phyloP scores from a whole-genome alignment of 257 asterid species.

The Fraxinus quadrangulata region DNA sequence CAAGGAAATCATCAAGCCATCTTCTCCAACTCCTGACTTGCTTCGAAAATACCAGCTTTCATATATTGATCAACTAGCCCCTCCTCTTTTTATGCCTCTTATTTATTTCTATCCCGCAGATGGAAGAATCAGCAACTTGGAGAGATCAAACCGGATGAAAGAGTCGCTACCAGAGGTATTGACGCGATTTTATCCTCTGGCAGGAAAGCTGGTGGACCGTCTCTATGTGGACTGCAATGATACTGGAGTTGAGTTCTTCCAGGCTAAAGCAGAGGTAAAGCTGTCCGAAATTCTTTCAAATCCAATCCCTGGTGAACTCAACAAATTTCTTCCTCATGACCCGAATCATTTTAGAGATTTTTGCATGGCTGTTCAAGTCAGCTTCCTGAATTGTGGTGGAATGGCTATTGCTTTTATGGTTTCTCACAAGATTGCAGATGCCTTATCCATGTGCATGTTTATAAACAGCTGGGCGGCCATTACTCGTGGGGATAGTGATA shows the following conservation, averaged over 20 bases:
- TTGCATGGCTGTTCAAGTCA: constrained; percentile 36
- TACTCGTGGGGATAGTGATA: constrained; percentile 6
- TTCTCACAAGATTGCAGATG: constrained; percentile 52
- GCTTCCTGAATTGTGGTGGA: constrained; percentile 46
- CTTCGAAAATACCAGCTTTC: constrained; percentile 36
- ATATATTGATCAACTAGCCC: constrained; percentile 48
- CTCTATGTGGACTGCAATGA: constrained; percentile 45
- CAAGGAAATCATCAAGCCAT: constrained; percentile 41
- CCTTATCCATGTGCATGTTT: constrained; percentile 27
- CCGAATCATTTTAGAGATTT: background rate
- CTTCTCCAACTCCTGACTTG: constrained; percentile 36
- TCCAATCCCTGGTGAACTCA: constrained; percentile 33
- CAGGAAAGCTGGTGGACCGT: constrained; percentile 39
- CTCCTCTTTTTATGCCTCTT: constrained; percentile 42
- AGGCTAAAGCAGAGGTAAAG: constrained; percentile 33
- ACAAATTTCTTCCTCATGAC: constrained; percentile 37
- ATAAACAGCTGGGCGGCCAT: constrained; percentile 41
- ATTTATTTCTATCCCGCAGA: constrained; percentile 40
- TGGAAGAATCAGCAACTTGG: constrained; percentile 17
- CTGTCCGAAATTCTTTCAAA: constrained; percentile 28
- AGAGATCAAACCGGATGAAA: constrained; percentile 34
- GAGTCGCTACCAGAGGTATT: constrained; percentile 43
- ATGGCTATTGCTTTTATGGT: constrained; percentile 35
- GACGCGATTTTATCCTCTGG: constrained; percentile 47
- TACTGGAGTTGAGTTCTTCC: constrained; percentile 39